Conservation (phyloP, 1,284 basidiomycete species). For the Cryptococcus sp. region DNA sequence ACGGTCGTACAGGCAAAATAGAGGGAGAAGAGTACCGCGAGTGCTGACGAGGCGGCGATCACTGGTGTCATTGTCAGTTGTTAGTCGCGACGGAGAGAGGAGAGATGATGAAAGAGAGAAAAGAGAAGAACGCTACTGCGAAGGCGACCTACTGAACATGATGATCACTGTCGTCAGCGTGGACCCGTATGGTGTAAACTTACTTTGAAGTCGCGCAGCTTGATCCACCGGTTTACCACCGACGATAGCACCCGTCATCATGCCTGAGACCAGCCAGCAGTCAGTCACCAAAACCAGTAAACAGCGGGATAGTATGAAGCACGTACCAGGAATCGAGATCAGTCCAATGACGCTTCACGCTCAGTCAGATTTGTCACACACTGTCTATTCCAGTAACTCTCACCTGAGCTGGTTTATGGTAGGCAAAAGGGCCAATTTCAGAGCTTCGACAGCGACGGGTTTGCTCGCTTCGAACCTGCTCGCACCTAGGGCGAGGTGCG, state of each 20-base stretch:
- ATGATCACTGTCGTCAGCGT: conserved; percentile 63
- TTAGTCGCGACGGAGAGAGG: neutral
- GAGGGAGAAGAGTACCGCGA: conserved; percentile 67
- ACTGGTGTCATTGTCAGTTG: conserved; percentile 43
- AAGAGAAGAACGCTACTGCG: neutral
- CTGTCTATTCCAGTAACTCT: conserved; percentile 20
- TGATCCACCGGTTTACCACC: conserved; percentile 79
- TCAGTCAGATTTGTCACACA: neutral
- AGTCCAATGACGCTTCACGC: conserved; percentile 69
- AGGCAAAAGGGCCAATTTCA: conserved; percentile 74
- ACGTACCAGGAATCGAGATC: conserved; percentile 58
- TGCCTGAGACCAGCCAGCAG: conserved; percentile 54
- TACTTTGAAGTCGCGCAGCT: conserved; percentile 74
- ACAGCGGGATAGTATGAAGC: conserved; percentile 22
- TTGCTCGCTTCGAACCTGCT: conserved; percentile 73
- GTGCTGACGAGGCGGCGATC: conserved; percentile 73
- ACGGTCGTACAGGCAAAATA: conserved; percentile 63
- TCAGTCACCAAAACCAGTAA: neutral
- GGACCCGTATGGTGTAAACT: conserved; percentile 17
- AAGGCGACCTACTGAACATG: conserved; percentile 64
- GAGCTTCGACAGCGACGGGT: conserved; percentile 71
- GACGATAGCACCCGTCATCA: conserved; percentile 88
- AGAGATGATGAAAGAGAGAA: neutral
- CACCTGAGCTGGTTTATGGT: conserved; percentile 83
- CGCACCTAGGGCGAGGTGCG: conserved; percentile 78